Conservation (phyloP, 2,329 filamentous ascomycete genomes). For the Sarocladium brachiariae region DNA sequence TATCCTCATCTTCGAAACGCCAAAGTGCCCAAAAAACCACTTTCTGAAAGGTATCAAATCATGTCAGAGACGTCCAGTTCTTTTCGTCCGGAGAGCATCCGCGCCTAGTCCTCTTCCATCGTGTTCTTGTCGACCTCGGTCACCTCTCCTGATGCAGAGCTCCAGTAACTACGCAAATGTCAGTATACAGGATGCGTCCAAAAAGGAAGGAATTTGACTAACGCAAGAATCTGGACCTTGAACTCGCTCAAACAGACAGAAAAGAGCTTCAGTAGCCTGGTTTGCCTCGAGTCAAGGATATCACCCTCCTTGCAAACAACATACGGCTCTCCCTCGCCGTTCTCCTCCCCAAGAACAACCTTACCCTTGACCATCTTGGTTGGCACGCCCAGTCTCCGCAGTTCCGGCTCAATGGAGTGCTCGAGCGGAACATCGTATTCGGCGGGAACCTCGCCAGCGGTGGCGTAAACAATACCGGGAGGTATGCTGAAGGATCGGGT, state of each 20-base stretch:
- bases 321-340: conserved; percentile 54
- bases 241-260: conserved; percentile 88
- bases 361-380: conserved; percentile 84
- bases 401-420: conserved; percentile 82
- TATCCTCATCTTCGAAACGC: conserved; percentile 9
- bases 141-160: conserved; percentile 49
- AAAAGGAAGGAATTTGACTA: too few relatives aligned
- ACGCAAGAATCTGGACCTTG: conserved; percentile 70
- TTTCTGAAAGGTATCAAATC: conserved; percentile 9
- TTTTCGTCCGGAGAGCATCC: conserved; percentile 13
- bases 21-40: conserved; percentile 1
- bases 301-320: conserved; percentile 80
- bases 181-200: not conserved
- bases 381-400: conserved; percentile 83
- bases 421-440: conserved; percentile 82
- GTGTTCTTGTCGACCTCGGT: conserved; percentile 42
- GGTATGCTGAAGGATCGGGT: conserved; percentile 74
- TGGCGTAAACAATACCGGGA: conserved; percentile 72
- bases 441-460: conserved; percentile 68
- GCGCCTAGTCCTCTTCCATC: conserved; percentile 27
- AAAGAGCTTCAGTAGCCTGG: conserved; percentile 88
- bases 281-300: conserved; percentile 82
- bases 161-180: conserved; percentile 47
- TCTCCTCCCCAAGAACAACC: conserved; percentile 61
- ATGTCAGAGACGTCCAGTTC: conserved; percentile 13